phyloP scores from a whole-genome alignment of 768 basidiomycete species.

The Leccinum uliginosum region DNA sequence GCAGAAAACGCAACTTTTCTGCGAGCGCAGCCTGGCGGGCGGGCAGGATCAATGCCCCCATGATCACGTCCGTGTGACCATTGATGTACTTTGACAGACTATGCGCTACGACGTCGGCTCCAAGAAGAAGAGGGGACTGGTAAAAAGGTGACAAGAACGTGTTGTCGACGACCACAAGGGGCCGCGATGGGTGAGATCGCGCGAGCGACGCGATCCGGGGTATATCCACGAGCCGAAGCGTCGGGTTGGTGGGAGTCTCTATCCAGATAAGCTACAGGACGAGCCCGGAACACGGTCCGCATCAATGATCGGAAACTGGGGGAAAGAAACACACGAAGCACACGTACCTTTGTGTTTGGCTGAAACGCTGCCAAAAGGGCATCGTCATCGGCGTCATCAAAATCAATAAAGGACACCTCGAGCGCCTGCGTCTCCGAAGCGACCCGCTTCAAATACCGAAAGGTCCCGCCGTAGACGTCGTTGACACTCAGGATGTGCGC shows the following conservation, averaged over 20 bases:
- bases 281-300: background rate
- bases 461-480: conserved; percentile 93
- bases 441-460: conserved; percentile 74
- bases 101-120: conserved; percentile 85
- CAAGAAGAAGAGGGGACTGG: conserved; percentile 77
- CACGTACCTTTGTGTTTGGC: conserved; percentile 74
- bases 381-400: conserved; percentile 66
- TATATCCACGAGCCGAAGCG: conserved; percentile 83
- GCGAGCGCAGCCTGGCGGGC: conserved; percentile 44
- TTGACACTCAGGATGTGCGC: conserved; percentile 86
- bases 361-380: conserved; percentile 60
- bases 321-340: background rate
- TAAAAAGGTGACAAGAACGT: conserved; percentile 94
- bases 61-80: conserved; percentile 91
- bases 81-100: conserved; percentile 87
- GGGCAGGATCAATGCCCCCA: conserved; percentile 79
- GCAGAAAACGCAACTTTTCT: conserved; percentile 73
- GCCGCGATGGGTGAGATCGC: conserved; percentile 54
- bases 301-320: background rate
- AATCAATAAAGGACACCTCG: conserved; percentile 74
- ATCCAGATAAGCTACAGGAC: conserved; percentile 81
- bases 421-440: conserved; percentile 58
- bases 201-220: conserved; percentile 63
- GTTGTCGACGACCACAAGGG: conserved; percentile 88
- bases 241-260: conserved; percentile 94